Percentiles rank a stretch among this genome's conserved stretches.
These are phyloP conservation scores for Fraxinus excelsior DNA, from an alignment of 257 asterid genomes.

Conservation along the genomic window DNA sequence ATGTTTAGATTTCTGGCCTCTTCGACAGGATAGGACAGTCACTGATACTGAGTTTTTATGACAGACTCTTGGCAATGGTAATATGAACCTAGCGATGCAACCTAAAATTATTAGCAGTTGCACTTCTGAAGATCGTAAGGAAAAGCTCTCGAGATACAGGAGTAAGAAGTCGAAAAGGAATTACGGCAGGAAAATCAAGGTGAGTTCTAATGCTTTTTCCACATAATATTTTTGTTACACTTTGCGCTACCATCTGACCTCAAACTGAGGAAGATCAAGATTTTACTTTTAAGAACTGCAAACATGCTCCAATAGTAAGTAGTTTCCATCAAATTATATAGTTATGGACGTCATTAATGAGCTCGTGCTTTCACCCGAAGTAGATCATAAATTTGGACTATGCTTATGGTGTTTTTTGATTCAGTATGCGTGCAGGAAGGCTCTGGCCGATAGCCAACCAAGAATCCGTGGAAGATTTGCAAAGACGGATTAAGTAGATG, in stretches of 20 bases:
- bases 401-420: slow-evolving; percentile 17
- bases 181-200: slow-evolving; percentile 91
- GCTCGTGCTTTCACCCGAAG: no score
- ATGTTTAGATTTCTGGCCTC: no score
- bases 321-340: no score
- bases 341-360: no score
- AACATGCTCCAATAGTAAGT: no score
- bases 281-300: neutral
- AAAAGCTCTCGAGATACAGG: slow-evolving; percentile 82
- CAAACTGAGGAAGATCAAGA: neutral
- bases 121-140: slow-evolving; percentile 71
- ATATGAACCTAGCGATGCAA: slow-evolving; percentile 46
- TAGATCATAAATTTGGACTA: neutral
- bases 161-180: slow-evolving; percentile 84
- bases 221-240: neutral
- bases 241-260: neutral
- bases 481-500: slow-evolving; percentile 58
- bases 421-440: slow-evolving; percentile 98
- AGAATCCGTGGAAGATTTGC: slow-evolving; percentile 93
- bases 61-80: slow-evolving; percentile 71
- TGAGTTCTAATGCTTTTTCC: slow-evolving; percentile 17
- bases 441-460: slow-evolving; percentile 91
- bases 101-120: slow-evolving; percentile 40
- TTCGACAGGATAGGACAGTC: neutral
- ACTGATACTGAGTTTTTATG: slow-evolving; percentile 72